phyloP scores from a whole-genome alignment of 768 basidiomycete species.

The Pleurotus tuoliensis region DNA sequence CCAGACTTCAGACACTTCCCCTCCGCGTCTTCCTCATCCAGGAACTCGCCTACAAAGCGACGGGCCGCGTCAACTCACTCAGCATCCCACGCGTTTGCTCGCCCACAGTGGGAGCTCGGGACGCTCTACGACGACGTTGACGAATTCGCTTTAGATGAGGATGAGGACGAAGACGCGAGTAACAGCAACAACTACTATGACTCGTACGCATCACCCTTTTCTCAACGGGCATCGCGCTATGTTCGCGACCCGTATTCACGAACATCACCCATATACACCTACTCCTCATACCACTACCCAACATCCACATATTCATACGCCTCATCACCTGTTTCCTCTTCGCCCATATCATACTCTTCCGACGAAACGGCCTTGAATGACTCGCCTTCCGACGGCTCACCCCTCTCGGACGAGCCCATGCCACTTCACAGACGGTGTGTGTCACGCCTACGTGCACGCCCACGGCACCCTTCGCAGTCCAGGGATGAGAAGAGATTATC shows the following conservation, averaged over 20 bases:
- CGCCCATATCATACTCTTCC: constrained; percentile 7
- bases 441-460: constrained; percentile 1
- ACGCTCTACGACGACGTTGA: constrained; percentile 27
- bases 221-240: constrained; percentile 4
- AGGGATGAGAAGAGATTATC: constrained; percentile 5
- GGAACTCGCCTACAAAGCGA: constrained; percentile 10
- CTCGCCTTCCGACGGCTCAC: background rate
- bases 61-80: background rate
- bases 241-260: constrained; percentile 2
- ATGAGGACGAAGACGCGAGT: constrained; percentile 21
- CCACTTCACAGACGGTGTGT: constrained; percentile 4
- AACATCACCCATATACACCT: constrained; percentile 8
- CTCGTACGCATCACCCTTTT: constrained; percentile 8
- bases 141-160: constrained; percentile 18
- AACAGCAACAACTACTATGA: constrained; percentile 13
- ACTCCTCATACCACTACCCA: constrained; percentile 6
- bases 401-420: constrained; percentile 1
- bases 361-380: background rate
- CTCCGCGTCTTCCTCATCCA: constrained; percentile 13
- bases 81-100: constrained; percentile 1
- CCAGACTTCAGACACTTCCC: constrained; percentile 69
- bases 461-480: constrained; percentile 5
- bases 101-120: constrained; percentile 9
- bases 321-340: background rate
- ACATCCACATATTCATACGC: constrained; percentile 6